These are phyloP conservation scores for Dryas octopetala DNA, from an alignment of 306 rosid species.

Conservation along the genomic window DNA sequence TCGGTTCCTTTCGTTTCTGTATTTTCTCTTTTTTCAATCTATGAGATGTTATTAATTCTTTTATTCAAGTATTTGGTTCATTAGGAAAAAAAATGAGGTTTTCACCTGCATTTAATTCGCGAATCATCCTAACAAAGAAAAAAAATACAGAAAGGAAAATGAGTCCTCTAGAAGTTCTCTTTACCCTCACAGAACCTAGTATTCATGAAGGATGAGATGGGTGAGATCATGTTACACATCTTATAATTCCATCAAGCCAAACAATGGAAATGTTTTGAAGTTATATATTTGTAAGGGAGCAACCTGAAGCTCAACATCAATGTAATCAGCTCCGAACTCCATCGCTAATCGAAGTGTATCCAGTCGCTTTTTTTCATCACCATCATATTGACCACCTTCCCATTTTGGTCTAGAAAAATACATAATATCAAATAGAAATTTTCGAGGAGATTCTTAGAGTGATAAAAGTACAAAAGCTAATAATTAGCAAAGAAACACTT, in stretches of 20 bases:
- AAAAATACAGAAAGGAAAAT: not conserved
- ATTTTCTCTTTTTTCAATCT: not conserved
- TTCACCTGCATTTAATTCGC: slow-evolving; percentile 1
- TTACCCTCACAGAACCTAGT: not conserved
- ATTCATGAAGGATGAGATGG: not conserved
- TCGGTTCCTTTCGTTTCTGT: not conserved
- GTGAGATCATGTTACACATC: not conserved
- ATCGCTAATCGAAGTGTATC: slow-evolving; percentile 68
- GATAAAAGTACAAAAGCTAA: not conserved
- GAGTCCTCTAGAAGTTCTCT: not conserved
- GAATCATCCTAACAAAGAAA: not conserved
- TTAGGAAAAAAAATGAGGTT: not conserved
- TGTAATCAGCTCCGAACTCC: slow-evolving; percentile 82
- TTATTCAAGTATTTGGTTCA: not conserved
- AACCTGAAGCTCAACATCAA: slow-evolving; percentile 89
- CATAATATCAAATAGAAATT: slow-evolving; percentile 18
- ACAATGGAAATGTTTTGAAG: not conserved
- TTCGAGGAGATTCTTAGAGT: not conserved
- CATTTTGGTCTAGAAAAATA: slow-evolving; percentile 62
- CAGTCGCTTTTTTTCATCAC: slow-evolving; percentile 67
- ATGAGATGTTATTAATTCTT: not conserved
- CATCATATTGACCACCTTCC: slow-evolving; percentile 88
- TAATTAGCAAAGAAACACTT: not conserved
- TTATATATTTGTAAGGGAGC: slow-evolving; percentile 15
- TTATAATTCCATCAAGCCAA: slow-evolving; percentile 6